Base-by-base conservation (phyloP, 305 asterid genomes). In the Fraxinus xanthoxyloides region DNA sequence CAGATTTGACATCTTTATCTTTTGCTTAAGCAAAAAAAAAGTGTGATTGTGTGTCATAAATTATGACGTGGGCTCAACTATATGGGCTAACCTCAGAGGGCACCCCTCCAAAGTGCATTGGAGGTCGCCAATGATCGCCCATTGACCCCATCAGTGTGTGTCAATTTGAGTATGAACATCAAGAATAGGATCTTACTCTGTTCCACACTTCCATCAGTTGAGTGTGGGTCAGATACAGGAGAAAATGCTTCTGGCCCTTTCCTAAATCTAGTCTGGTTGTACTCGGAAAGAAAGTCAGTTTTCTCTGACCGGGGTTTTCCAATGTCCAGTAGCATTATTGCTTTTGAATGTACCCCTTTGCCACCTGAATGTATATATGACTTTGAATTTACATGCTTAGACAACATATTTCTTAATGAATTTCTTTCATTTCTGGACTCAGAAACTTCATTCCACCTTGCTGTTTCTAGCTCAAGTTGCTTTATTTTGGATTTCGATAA, bases 321-420 rank as follows among this genome's bases (percentile, higher is more conserved):
- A 30, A 73, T 84, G 81, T 89, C 87, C 80, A 90, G 73, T 4
- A 85, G 83, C 79, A 86, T 40, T 81, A 69, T 77, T 63, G 77
- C 90, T 72, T 76, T 90, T 2, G 90, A 82, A 77, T 77, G 80
- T 21, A 81, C 72, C 0, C 88, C 91, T 86, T 88, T 89, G 80
- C 88, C 87, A 21, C 88, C 78, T 2, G 90, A 75, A 69, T 83
- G 72, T 65, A 85, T 82, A 77, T 90, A 90, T 0, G 87, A 46
- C 81, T 87, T 91, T 2, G 83, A 81, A 85, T 78, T 85, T 15
- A 83, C 89, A 75, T 85, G 95, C 88, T 82, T 94, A 26, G 92
- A 90, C 86, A 93, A 80, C 85, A 93, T 86, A 82, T 85, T 92
- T 82, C 92, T 90, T 19, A 93, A 80, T 24, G 98, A 90, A 83